phyloP scores from a whole-genome alignment of 108 stramenopile genomes.

The Nannochloropsis salina region DNA sequence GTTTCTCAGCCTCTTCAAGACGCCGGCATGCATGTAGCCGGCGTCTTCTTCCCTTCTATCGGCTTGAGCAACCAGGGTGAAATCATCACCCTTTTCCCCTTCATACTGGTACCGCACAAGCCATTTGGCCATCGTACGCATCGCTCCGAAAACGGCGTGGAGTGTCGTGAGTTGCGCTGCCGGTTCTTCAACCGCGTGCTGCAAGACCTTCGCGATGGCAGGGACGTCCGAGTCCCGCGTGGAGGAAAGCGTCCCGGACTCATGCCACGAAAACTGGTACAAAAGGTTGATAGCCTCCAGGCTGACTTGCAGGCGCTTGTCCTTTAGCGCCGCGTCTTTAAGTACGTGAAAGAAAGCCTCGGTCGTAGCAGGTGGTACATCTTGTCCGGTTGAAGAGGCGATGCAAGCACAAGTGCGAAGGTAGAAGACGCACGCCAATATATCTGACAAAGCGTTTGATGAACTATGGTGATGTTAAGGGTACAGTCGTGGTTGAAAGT shows the following conservation, averaged over 20 bases:
- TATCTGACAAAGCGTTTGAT: neutral
- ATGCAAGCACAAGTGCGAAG: slow-evolving; percentile 1
- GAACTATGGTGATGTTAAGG: neutral
- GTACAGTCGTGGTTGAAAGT: too few relatives aligned
- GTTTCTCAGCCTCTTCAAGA: neutral
- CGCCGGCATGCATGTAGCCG: neutral
- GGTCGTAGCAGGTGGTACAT: neutral
- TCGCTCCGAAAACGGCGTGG: neutral
- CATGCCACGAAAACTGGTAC: neutral
- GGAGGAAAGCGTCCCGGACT: neutral
- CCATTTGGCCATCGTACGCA: neutral
- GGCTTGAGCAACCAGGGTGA: too few relatives aligned
- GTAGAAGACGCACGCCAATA: neutral
- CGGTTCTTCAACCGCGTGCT: neutral
- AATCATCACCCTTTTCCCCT: neutral
- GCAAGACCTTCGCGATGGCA: neutral
- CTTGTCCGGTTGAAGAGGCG: neutral
- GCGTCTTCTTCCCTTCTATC: neutral
- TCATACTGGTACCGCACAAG: neutral
- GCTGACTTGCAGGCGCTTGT: neutral
- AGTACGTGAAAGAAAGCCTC: neutral
- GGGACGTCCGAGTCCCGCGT: neutral
- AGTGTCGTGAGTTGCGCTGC: neutral
- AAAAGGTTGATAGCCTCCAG: neutral
- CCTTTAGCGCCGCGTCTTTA: neutral